A percentile compares a stretch with the other conserved stretches of the same genome.
These are phyloP conservation scores for Pholiota microspora DNA, from an alignment of 768 basidiomycete species.

Conservation along the genomic window DNA sequence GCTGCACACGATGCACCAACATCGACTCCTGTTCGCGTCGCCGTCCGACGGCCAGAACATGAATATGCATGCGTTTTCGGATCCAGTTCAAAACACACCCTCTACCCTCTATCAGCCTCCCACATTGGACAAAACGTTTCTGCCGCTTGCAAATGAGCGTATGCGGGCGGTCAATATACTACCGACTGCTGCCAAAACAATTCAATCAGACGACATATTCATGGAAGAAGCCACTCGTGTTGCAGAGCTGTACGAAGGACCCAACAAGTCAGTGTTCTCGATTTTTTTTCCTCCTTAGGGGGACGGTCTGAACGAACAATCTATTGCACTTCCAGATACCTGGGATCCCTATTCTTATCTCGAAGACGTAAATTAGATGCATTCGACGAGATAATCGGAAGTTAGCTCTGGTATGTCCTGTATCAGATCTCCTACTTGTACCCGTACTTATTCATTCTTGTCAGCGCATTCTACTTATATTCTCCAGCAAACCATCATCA, in stretches of 20 bases:
- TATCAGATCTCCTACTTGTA: not conserved
- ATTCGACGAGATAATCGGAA: constrained; percentile 10
- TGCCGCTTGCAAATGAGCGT: constrained; percentile 2
- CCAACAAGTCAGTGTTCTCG: constrained; percentile 51
- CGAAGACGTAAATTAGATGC: constrained; percentile 39
- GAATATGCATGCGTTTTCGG: not conserved
- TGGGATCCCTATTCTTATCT: constrained; percentile 65
- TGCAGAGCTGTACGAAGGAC: constrained; percentile 56
- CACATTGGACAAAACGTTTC: not conserved
- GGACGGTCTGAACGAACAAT: not conserved
- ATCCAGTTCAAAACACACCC: not conserved
- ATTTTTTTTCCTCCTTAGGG: not conserved
- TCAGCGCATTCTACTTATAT: not conserved
- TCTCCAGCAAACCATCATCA: not conserved
- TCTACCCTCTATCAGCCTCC: not conserved
- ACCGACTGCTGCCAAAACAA: not conserved
- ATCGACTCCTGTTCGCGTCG: constrained; percentile 49
- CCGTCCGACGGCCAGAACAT: constrained; percentile 10
- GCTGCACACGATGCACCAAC: constrained; percentile 66
- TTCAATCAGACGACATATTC: not conserved
- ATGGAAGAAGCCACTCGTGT: constrained; percentile 45
- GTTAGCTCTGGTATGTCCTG: constrained; percentile 1
- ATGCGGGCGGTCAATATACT: not conserved
- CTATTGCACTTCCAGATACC: constrained; percentile 37
- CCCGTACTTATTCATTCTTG: not conserved